Evolutionary conservation across 306 rosid species (phyloP).

Genomic region (Acacia confusa): DNA sequence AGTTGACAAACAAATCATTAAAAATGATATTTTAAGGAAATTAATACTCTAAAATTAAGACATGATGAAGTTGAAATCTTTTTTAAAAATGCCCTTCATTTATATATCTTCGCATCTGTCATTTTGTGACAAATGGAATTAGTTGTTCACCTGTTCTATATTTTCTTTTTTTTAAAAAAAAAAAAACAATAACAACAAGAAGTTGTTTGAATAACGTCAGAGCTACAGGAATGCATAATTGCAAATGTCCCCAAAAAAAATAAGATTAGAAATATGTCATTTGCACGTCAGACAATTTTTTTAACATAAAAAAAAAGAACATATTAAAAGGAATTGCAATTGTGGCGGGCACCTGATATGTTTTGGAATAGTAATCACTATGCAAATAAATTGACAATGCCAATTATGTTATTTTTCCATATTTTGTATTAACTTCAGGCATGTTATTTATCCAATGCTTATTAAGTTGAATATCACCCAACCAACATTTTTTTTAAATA

Average conservation of each 20-base stretch:
- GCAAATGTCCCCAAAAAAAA: neutral
- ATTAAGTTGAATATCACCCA: neutral
- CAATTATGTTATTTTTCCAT: neutral
- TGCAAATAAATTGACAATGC: neutral
- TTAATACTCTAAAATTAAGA: too few species aligned
- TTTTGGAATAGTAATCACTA: neutral
- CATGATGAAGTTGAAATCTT: too few species aligned
- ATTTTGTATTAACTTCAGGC: neutral
- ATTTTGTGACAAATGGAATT: neutral
- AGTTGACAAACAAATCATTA: too few species aligned
- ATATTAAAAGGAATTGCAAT: neutral
- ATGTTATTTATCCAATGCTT: neutral
- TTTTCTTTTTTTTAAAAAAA: too few species aligned
- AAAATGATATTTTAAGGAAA: too few species aligned
- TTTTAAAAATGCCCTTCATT: neutral
- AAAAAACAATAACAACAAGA: neutral
- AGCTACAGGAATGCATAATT: neutral
- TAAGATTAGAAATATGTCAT: neutral
- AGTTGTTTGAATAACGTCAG: too few species aligned
- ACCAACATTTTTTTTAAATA: neutral
- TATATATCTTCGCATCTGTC: neutral
- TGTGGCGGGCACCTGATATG: neutral
- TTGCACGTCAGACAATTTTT: neutral
- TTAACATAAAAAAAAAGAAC: neutral
- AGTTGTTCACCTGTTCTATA: neutral